Percentiles rank a stretch among this genome's conserved stretches.
Evolutionary conservation across 768 basidiomycete genomes (phyloP).

Genomic region (Polyporus arcularius): DNA sequence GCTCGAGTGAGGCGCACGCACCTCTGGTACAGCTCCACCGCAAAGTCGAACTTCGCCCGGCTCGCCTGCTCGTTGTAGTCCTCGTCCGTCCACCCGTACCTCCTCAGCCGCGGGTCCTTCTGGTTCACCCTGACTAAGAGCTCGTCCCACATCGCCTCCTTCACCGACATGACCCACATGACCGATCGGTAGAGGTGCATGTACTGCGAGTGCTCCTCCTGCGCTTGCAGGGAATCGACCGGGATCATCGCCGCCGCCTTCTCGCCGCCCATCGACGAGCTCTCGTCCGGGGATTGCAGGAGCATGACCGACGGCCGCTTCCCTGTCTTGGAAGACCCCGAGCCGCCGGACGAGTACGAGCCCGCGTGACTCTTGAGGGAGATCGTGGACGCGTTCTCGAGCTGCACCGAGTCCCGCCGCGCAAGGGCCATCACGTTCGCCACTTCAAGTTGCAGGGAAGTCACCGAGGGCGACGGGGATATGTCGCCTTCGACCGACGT

Average conservation of each 20-base stretch:
- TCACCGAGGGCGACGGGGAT: constrained; percentile 7
- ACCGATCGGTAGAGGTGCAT: constrained; percentile 30
- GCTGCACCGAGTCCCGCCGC: background rate
- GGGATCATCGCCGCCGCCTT: constrained; percentile 22
- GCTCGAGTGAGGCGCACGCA: constrained; percentile 5
- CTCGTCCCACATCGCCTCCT: constrained; percentile 36
- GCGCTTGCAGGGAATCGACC: constrained; percentile 7
- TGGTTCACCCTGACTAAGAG: constrained; percentile 19
- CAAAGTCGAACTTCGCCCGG: constrained; percentile 25
- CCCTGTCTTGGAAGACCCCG: background rate
- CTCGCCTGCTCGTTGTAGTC: constrained; percentile 22
- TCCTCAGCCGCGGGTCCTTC: constrained; percentile 10
- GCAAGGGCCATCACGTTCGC: background rate
- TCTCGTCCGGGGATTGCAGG: constrained; percentile 15
- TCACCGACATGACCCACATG: constrained; percentile 23
- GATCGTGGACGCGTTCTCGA: constrained; percentile 3
- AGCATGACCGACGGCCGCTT: constrained; percentile 14
- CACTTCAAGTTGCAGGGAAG: constrained; percentile 6
- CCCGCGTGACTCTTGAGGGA: constrained; percentile 6
- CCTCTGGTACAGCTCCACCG: constrained; percentile 28
- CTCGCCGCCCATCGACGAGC: constrained; percentile 17
- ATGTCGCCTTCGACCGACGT: constrained; percentile 5
- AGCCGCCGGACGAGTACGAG: constrained; percentile 6
- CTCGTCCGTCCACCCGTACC: constrained; percentile 26
- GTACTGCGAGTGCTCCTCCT: constrained; percentile 25